phyloP scores from a whole-genome alignment of 208 protist species.

The Trypanosoma mega region DNA sequence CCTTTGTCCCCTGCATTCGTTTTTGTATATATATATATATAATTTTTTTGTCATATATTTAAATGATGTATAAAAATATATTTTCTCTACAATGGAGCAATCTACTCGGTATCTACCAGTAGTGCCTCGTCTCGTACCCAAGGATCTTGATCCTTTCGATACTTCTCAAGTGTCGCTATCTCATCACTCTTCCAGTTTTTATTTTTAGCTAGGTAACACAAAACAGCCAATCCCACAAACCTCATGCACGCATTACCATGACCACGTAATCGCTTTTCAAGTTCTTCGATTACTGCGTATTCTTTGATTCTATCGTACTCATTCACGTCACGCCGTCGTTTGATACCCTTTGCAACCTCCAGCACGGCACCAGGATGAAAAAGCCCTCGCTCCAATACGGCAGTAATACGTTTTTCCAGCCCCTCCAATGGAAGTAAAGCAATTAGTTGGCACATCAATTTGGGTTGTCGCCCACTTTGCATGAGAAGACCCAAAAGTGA shows the following conservation, averaged over 20 bases:
- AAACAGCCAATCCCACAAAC: constrained; percentile 17
- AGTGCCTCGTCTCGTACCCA: no score
- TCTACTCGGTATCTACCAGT: no score
- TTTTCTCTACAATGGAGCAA: no score
- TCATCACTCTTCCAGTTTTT: background rate
- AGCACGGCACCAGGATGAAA: constrained; percentile 14
- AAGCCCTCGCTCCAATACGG: constrained; percentile 2
- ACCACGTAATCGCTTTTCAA: constrained; percentile 14
- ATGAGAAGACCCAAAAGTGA: constrained; percentile 7
- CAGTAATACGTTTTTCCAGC: background rate
- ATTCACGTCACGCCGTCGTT: background rate
- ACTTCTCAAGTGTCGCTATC: no score
- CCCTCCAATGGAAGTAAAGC: background rate
- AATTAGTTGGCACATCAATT: constrained; percentile 15
- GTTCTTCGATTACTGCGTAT: background rate
- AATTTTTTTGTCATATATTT: no score
- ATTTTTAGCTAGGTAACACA: background rate
- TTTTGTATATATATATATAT: no score
- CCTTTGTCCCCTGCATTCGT: no score
- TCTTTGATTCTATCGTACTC: no score
- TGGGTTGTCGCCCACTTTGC: constrained; percentile 1
- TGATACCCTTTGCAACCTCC: background rate
- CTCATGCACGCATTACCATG: constrained; percentile 19
- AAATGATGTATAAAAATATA: no score
- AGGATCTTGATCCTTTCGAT: no score